phyloP scores from a whole-genome alignment of 2,329 filamentous ascomycete species.

The Beauveria asiatica region DNA sequence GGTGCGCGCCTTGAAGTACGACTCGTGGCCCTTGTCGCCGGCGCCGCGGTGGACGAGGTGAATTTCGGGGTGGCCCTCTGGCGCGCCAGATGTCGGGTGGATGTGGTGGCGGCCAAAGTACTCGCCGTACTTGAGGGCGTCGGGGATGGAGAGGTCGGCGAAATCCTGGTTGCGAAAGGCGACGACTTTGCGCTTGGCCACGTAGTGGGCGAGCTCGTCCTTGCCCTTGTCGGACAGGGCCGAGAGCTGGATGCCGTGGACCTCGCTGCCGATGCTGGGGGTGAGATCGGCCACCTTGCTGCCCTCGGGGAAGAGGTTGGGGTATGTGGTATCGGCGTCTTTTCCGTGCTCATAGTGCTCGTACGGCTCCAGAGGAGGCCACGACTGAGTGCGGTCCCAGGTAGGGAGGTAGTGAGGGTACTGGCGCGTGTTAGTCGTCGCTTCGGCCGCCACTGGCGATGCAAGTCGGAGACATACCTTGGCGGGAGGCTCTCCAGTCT shows the following conservation, averaged over 20 bases:
- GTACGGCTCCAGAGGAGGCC: conserved; percentile 51
- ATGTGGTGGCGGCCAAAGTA: conserved; percentile 66
- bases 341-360: conserved; percentile 58
- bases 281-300: conserved; percentile 40
- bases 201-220: conserved; percentile 57
- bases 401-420: conserved; percentile 45
- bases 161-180: conserved; percentile 62
- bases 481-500: conserved; percentile 19
- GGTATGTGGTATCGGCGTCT: conserved; percentile 53
- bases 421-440: conserved; percentile 8
- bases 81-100: conserved; percentile 62
- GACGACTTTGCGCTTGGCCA: conserved; percentile 58
- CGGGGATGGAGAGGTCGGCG: conserved; percentile 50
- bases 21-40: conserved; percentile 31
- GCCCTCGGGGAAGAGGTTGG: conserved; percentile 46
- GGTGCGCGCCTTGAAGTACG: conserved; percentile 58
- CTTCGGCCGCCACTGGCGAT: too few species aligned
- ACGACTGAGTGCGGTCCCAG: conserved; percentile 49
- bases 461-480: conserved; percentile 16
- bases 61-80: conserved; percentile 56
- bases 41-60: conserved; percentile 60
- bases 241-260: conserved; percentile 55
- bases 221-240: conserved; percentile 41
- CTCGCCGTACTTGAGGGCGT: conserved; percentile 53
- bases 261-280: conserved; percentile 55